Evolutionary conservation across 2,329 filamentous ascomycete genomes (phyloP).

Genomic region (Aspergillus candidus): DNA sequence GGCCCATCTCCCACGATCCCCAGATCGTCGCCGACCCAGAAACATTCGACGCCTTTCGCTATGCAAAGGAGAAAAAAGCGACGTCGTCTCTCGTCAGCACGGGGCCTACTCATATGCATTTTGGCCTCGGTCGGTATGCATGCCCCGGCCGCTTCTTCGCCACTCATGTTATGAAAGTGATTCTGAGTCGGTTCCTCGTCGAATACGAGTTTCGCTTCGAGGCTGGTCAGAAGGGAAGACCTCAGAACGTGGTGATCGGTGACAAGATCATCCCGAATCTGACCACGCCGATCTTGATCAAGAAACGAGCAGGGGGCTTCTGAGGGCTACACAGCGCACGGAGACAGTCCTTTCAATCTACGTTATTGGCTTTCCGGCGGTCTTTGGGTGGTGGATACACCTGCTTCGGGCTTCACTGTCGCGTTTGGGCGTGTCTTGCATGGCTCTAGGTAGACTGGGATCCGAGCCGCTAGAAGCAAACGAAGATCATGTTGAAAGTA

Average conservation of each 20-base stretch:
- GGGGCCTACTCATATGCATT: conserved; percentile 19
- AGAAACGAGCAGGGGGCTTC: conserved; percentile 10
- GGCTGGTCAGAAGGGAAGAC: conserved; percentile 11
- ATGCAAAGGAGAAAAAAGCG: conserved; percentile 16
- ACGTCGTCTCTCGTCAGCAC: conserved; percentile 13
- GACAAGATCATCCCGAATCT: conserved; percentile 26
- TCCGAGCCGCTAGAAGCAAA: too few relatives aligned
- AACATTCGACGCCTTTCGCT: conserved; percentile 24
- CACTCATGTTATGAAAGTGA: conserved; percentile 18
- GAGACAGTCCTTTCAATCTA: too few relatives aligned
- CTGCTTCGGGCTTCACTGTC: too few relatives aligned
- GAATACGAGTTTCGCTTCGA: conserved; percentile 28
- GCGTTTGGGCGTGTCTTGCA: too few relatives aligned
- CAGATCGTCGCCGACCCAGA: conserved; percentile 16
- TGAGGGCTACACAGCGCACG: not conserved
- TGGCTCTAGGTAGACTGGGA: too few relatives aligned
- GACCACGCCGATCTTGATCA: conserved; percentile 16
- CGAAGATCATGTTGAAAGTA: too few relatives aligned
- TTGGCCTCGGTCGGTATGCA: conserved; percentile 21
- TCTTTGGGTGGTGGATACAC: too few relatives aligned
- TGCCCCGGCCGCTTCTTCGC: conserved; percentile 24
- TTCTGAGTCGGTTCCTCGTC: conserved; percentile 22
- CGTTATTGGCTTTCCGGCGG: too few relatives aligned
- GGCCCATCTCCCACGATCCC: conserved; percentile 23
- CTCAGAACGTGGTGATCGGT: conserved; percentile 20